Percentiles rank a stretch among this genome's conserved stretches.
phyloP scores from a whole-genome alignment of 257 asterid species.

The Ocimum tenuiflorum region DNA sequence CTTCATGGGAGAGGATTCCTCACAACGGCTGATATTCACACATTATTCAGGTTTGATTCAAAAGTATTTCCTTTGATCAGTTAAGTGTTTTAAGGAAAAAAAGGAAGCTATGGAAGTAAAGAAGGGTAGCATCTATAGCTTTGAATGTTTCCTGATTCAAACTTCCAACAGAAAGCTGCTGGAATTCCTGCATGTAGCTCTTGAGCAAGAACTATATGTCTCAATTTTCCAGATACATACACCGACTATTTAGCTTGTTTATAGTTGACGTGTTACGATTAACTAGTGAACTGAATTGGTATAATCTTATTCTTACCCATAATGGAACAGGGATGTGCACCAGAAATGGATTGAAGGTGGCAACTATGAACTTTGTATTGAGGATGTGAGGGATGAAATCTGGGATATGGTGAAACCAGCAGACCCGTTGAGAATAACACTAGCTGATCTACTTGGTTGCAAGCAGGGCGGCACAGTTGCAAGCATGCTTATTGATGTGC shows the following conservation, averaged over 20 bases:
- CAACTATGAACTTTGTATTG: slow-evolving; percentile 89
- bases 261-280: not conserved
- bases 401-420: slow-evolving; percentile 99
- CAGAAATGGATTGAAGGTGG: slow-evolving; percentile 99
- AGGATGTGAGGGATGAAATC: slow-evolving; percentile 95
- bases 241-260: not conserved
- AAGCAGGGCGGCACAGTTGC: slow-evolving; percentile 98
- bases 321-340: slow-evolving; percentile 85
- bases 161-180: slow-evolving; percentile 49
- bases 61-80: not conserved
- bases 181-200: slow-evolving; percentile 65
- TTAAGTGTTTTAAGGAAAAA: not conserved
- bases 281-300: not conserved
- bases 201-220: slow-evolving; percentile 49
- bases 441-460: slow-evolving; percentile 74
- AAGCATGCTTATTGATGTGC: slow-evolving; percentile 95
- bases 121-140: slow-evolving; percentile 42
- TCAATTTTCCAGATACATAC: slow-evolving; percentile 52
- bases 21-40: slow-evolving; percentile 89
- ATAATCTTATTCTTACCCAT: not conserved
- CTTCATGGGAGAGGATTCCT: slow-evolving; percentile 89
- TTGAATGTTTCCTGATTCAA: slow-evolving; percentile 43
- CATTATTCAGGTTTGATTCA: slow-evolving; percentile 69
- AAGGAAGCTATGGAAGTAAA: slow-evolving; percentile 39
- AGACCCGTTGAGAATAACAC: slow-evolving; percentile 62